Base-by-base conservation (phyloP, 2,329 filamentous ascomycete genomes). In the Eurotiales sp. region DNA sequence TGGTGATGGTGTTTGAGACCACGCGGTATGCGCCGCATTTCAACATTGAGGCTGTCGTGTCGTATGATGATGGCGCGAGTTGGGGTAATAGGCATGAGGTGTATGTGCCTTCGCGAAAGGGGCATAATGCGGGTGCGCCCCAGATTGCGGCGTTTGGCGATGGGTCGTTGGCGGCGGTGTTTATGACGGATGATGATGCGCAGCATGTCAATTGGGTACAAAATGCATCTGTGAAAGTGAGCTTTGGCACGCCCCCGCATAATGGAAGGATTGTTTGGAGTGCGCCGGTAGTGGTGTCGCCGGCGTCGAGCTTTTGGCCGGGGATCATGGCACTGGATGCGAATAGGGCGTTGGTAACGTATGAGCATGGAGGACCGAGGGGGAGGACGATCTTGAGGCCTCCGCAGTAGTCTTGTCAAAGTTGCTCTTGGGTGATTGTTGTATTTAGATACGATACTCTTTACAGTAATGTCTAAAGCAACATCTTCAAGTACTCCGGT, bases 1-100 rank as follows among this genome's bases (percentile, higher is more conserved):
- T 75, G 1, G 66, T 76, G 19, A 72, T 77, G 63, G 71, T 76
- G 11, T 72, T 76, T 51, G 74, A 77, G 62, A 77, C 74, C 12
- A 76, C 72, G 6, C 54, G 72, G 2, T 65, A 64, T 30, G 62
- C 66, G 11, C 58, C 65, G 1, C 45, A 53, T 48, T 76, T 75
- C 55, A 74, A 67, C 44, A 57, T 77, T 42, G 74, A 77, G 58
- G 73, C 73, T 23, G 66, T 71, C 1, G 59, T 76, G 27, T 75
- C 72, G 11, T 75, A 72, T 51, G 74, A 77, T 52, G 70, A 72
- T 23, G 73, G 73, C 4, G 50, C 54, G 4, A 72, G 58, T 27
- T 77, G 73, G 70, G 64, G 62, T 5, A 57, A 62, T 48, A 63
- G 74, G 2, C 72, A 73, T 46, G 63, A 69, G 12, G 72, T 75